Conservation (phyloP, 495 filamentous ascomycete species). For the Trichoderma orchidacearum region DNA sequence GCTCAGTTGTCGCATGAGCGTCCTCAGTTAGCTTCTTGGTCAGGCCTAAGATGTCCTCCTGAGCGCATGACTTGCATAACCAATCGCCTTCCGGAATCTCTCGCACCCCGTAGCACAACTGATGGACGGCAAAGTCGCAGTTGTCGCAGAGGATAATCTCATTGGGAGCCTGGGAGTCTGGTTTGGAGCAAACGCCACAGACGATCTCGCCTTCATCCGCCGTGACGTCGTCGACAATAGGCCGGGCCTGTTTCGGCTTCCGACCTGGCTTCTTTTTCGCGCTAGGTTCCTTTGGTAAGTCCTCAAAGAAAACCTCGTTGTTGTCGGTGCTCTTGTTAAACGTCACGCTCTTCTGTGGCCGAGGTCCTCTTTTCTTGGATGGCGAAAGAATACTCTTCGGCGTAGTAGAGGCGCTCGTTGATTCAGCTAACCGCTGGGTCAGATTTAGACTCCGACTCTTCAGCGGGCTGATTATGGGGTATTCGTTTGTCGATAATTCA, state of each 20-base stretch:
- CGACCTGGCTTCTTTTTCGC: neutral
- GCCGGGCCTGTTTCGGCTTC: neutral
- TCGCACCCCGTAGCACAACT: constrained; percentile 75
- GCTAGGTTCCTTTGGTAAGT: constrained; percentile 8
- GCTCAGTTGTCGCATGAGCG: constrained; percentile 6
- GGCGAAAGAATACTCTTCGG: constrained; percentile 28
- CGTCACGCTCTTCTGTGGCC: constrained; percentile 23
- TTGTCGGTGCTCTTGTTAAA: constrained; percentile 16
- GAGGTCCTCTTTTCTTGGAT: constrained; percentile 13
- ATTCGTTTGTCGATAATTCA: neutral
- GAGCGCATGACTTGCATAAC: constrained; percentile 66
- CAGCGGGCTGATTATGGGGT: neutral
- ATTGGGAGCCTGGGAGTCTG: constrained; percentile 31
- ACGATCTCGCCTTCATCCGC: constrained; percentile 31
- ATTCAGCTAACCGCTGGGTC: neutral
- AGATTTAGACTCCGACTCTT: neutral
- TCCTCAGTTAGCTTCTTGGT: constrained; percentile 16
- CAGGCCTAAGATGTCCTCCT: constrained; percentile 14
- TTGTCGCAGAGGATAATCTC: constrained; percentile 85
- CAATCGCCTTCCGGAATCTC: constrained; percentile 82
- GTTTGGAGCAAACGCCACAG: constrained; percentile 31
- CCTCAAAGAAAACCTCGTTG: constrained; percentile 16
- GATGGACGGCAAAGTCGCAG: constrained; percentile 77
- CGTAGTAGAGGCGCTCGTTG: neutral
- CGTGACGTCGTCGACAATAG: constrained; percentile 5